phyloP scores from a whole-genome alignment of 2,329 filamentous ascomycete genomes.

The Diaporthe sp. region DNA sequence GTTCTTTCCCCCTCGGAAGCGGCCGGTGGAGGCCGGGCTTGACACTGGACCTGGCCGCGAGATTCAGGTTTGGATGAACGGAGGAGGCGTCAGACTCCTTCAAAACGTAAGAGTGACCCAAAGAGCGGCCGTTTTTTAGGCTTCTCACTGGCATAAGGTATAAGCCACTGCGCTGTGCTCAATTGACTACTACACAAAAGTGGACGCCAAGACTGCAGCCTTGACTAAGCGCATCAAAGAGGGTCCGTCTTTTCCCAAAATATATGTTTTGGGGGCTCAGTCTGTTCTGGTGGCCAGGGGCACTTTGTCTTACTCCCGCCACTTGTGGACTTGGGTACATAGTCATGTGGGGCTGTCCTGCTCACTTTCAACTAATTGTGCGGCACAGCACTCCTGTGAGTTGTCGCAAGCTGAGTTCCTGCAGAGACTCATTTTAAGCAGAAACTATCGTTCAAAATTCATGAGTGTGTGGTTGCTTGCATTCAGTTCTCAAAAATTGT shows the following conservation, averaged over 20 bases:
- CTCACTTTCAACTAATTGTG: not conserved
- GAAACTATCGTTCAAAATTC: no score
- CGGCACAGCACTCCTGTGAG: slow-evolving; percentile 11
- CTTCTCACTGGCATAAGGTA: not conserved
- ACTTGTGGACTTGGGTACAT: not conserved
- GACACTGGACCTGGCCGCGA: slow-evolving; percentile 9
- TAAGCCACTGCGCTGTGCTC: not conserved
- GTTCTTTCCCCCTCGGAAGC: not conserved
- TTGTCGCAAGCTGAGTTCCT: not conserved
- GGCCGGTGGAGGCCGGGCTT: not conserved
- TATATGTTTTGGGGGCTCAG: slow-evolving; percentile 1
- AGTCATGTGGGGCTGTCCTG: not conserved
- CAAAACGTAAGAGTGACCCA: slow-evolving; percentile 10
- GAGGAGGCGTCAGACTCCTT: slow-evolving; percentile 14
- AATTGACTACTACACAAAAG: not conserved
- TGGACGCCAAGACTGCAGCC: not conserved
- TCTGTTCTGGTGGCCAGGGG: not conserved
- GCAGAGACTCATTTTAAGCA: no score
- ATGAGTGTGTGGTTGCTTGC: not conserved
- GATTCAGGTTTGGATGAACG: slow-evolving; percentile 7
- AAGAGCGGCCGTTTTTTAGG: not conserved
- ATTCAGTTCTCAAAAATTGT: not conserved
- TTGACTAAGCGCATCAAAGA: not conserved
- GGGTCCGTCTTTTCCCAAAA: slow-evolving; percentile 7
- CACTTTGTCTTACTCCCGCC: not conserved